Evolutionary conservation across 164 flowering plant species (phyloP), one percentile per base, ranked within the genome.

Genomic region (Brasenia schreberi): DNA sequence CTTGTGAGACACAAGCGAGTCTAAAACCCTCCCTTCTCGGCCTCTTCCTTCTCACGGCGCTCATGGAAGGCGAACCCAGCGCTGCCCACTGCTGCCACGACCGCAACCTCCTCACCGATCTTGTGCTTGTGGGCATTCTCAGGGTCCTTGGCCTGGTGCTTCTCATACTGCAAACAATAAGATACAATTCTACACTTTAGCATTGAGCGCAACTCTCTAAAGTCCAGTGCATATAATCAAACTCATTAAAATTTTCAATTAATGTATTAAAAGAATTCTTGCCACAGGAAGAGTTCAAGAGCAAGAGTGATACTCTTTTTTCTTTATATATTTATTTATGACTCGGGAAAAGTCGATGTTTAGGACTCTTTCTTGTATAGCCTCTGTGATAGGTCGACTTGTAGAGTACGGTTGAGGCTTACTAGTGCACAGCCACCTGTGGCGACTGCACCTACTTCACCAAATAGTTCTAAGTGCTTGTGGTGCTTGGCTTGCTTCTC

Each of bases 101-200:
- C 63, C 2, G 63, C 63, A 18, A 60, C 63, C 63, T 17, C 63
- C 63, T 60, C 63, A 1, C 27, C 63, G 63, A 60, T 19, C 63
- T 60, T 60, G 63, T 60, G 63, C 63, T 60, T 60, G 63, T 60
- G 63, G 4, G 19, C 27, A 0, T 60, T 18, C 63, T 60, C 63
- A 1, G 63, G 63, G 63, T 60, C 63, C 19, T 60, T 19, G 63
- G 63, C 63, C 63, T 60, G 19, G 12, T 60, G 63, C 63, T 60
- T 60, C 63, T 60, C 63, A 60, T 60, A n/a, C 63, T 60, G 63
- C 27, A 23, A 23, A 23, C 27, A 23, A 23, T 23, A 23, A 23
- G 27, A 23, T 23, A 23, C 27, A 23, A 0, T 23, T n/a, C 59
- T 11, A 56, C n/a, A 56, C 27, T 23, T 23, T 23, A 23, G 27